Conservation (phyloP, 164 flowering plant species). For the Liquidambar formosana region DNA sequence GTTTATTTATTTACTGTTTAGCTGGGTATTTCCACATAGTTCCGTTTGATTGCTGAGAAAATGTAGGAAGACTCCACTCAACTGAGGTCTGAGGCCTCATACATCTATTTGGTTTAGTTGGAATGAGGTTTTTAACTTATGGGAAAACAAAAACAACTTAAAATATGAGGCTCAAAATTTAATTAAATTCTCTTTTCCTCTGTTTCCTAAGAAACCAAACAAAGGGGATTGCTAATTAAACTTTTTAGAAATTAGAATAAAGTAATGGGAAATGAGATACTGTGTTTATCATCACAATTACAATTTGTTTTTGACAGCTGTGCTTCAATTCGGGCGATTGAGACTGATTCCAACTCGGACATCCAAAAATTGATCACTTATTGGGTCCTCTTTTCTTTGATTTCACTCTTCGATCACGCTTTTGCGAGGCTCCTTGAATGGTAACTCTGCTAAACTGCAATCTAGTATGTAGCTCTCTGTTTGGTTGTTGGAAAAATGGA, state of each 20-base stretch:
- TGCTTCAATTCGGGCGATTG: conserved; percentile 27
- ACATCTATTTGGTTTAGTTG: too few species aligned
- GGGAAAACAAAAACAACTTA: too few species aligned
- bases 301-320: conserved; percentile 6
- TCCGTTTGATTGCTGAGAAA: too few species aligned
- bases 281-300: background rate
- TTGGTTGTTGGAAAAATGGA: too few species aligned
- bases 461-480: background rate
- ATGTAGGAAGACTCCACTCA: too few species aligned
- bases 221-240: background rate
- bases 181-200: too few species aligned
- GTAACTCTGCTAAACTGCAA: conserved; percentile 6
- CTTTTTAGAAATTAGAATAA: background rate
- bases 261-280: too few species aligned
- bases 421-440: conserved; percentile 17
- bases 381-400: conserved; percentile 21
- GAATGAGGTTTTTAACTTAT: too few species aligned
- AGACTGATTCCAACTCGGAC: conserved; percentile 15
- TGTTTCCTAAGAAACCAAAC: background rate
- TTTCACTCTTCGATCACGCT: conserved; percentile 22
- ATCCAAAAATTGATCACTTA: conserved; percentile 17
- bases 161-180: too few species aligned
- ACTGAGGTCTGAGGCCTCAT: too few species aligned
- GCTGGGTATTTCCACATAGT: too few species aligned
- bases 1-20: too few species aligned